These are phyloP conservation scores for Calonectria leucothoes DNA, from an alignment of 2,329 filamentous ascomycete genomes.

Conservation along the genomic window DNA sequence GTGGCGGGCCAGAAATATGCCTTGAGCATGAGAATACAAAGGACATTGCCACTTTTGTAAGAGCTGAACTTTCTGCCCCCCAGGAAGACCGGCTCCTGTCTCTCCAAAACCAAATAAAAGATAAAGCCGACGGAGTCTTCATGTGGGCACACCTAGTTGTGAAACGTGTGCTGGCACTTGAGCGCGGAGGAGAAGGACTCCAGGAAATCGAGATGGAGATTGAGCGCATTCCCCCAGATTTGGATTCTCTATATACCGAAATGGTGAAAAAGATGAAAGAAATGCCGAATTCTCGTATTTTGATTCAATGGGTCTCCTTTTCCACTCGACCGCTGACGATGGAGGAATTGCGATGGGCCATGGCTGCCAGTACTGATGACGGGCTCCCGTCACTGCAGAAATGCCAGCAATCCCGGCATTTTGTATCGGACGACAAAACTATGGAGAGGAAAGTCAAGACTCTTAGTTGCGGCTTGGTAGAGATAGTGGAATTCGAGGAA, in stretches of 20 bases:
- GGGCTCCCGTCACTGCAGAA: slow-evolving; percentile 31
- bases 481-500: slow-evolving; percentile 1
- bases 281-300: slow-evolving; percentile 28
- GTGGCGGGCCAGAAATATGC: slow-evolving; percentile 37
- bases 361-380: slow-evolving; percentile 40
- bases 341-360: slow-evolving; percentile 46
- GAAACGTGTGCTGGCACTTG: slow-evolving; percentile 24
- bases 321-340: slow-evolving; percentile 37
- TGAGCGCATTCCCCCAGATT: background rate
- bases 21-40: slow-evolving; percentile 45
- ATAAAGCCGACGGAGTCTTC: slow-evolving; percentile 47
- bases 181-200: slow-evolving; percentile 6
- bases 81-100: background rate
- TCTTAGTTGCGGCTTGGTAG: slow-evolving; percentile 46
- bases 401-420: slow-evolving; percentile 31
- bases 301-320: slow-evolving; percentile 50
- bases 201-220: background rate
- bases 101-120: slow-evolving; percentile 34
- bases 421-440: slow-evolving; percentile 15
- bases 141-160: slow-evolving; percentile 50
- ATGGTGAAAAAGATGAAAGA: slow-evolving; percentile 28
- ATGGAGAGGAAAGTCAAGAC: slow-evolving; percentile 32
- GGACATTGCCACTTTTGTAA: slow-evolving; percentile 47
- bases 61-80: slow-evolving; percentile 25
- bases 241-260: background rate